Percentiles rank a stretch among this genome's conserved stretches.
phyloP scores from a whole-genome alignment of 495 filamentous ascomycete genomes.

The Amphirosellinia nigrospora region DNA sequence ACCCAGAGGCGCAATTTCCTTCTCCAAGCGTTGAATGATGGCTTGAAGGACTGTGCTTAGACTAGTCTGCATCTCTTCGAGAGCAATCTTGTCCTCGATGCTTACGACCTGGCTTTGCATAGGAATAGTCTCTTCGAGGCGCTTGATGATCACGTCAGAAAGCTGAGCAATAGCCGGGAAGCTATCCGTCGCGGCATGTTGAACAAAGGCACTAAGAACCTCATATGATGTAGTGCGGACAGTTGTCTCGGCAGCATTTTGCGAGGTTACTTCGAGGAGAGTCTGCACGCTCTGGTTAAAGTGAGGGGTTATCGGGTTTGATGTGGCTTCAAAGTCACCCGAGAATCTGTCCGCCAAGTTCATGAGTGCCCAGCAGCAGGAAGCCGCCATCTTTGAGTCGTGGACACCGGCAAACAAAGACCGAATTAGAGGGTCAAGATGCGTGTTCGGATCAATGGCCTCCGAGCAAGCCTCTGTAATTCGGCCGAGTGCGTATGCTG shows the following conservation, averaged over 20 bases:
- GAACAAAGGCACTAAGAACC: constrained; percentile 91
- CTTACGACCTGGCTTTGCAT: constrained; percentile 94
- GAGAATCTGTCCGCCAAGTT: constrained; percentile 96
- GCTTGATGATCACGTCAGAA: constrained; percentile 82
- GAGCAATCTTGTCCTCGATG: constrained; percentile 89
- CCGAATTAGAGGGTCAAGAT: constrained; percentile 81
- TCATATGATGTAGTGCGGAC: constrained; percentile 99
- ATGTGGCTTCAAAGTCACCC: constrained; percentile 73
- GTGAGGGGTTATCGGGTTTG: constrained; percentile 86
- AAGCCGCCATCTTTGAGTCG: constrained; percentile 94
- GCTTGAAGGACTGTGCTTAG: constrained; percentile 87
- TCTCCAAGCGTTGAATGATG: constrained; percentile 89
- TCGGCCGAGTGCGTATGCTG: constrained; percentile 92
- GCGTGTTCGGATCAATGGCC: constrained; percentile 80
- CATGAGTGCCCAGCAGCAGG: constrained; percentile 99
- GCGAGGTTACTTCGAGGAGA: constrained; percentile 83
- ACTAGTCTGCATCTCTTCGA: constrained; percentile 98
- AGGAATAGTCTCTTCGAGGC: constrained; percentile 87
- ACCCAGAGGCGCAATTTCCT: constrained; percentile 86
- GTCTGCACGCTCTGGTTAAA: constrained; percentile 91
- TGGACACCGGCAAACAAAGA: constrained; percentile 91
- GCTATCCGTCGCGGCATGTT: constrained; percentile 85
- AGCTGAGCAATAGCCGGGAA: constrained; percentile 79
- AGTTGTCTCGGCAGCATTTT: constrained; percentile 82
- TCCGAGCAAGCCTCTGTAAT: constrained; percentile 91